Percentiles rank a stretch among this genome's conserved stretches.
Evolutionary conservation across 2,329 filamentous ascomycete species (phyloP).

Genomic region (Ophiostoma ips): DNA sequence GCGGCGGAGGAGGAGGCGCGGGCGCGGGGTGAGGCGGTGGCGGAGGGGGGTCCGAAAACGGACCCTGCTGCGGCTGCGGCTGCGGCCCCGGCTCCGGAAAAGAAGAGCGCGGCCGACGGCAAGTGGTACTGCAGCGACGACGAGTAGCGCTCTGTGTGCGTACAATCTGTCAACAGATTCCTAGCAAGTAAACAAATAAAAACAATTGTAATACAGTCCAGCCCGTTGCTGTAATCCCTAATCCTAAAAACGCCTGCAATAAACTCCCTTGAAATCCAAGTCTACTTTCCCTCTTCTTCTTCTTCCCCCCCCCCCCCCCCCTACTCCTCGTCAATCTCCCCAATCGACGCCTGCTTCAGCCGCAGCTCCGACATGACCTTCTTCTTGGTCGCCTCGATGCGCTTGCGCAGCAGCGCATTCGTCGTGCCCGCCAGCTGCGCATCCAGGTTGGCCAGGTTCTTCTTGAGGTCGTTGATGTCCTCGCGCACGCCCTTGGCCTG

Average conservation of each 20-base stretch:
- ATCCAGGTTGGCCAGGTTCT: constrained; percentile 32
- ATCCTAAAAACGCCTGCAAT: too few relatives aligned
- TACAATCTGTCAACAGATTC: too few relatives aligned
- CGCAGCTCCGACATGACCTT: constrained; percentile 27
- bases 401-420: constrained; percentile 35
- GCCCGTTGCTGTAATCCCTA: too few relatives aligned
- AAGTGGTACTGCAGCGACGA: background rate
- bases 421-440: constrained; percentile 28
- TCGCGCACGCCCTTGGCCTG: constrained; percentile 41
- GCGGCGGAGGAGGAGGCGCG: constrained; percentile 30
- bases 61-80: too few relatives aligned
- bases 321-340: constrained; percentile 22
- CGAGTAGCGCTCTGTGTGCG: background rate
- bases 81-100: background rate
- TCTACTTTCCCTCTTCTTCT: too few relatives aligned
- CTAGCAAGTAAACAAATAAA: too few relatives aligned
- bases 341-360: constrained; percentile 23
- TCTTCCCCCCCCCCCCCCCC: too few relatives aligned
- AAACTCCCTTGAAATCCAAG: background rate
- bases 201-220: background rate
- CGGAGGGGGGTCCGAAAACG: too few relatives aligned
- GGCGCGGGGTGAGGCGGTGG: background rate
- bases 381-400: constrained; percentile 36
- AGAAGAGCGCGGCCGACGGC: background rate
- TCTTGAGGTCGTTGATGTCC: constrained; percentile 35